Evolutionary conservation across 306 rosid genomes (phyloP), one percentile per base, ranked within the genome.

Genomic region (Cyclanthera cordifolia): DNA sequence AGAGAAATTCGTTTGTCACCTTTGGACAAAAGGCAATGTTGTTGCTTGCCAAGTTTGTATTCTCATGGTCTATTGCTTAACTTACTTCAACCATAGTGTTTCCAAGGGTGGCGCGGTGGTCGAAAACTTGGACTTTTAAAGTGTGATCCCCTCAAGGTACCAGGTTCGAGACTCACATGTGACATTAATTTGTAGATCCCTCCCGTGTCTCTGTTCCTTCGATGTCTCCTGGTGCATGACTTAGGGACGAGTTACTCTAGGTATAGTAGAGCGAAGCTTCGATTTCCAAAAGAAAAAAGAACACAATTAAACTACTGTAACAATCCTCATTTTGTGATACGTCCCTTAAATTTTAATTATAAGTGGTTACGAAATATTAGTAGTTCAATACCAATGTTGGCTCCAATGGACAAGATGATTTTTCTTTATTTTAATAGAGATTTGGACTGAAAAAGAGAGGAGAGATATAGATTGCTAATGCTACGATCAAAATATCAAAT

Each of bases 21-120:
- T 14, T 25, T 56, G 63, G 63, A 27, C 61, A 56, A 14, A 56
- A 25, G 2, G 41, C 63, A 56, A 56, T 27, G 19, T 55, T 55
- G 39, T 55, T 27, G 61, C 61, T 55, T 13, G 61, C 19, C 61
- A 55, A 55, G 61, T 55, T 55, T n/a, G n/a, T n/a, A n/a, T 5
- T 25, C 39, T 27, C 61, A 55, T 12, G 61, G 5, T 30, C 39
- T 14, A 37, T 55, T 27, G 61, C 39, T 20, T 55, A 17, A 55
- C 37, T 5, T 12, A 15, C 20, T 16, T 13, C 3, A 2, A 28
- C 63, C 41, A 27, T 14, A 27, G 12, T n/a, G n/a, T n/a, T n/a
- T n/a, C n/a, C n/a, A n/a, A n/a, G n/a, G n/a, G n/a, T n/a, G n/a
- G n/a, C n/a, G n/a, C n/a, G n/a, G n/a, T n/a, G n/a, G n/a, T n/a